Conservation (phyloP, 345 rosid species). For the Lumnitzera racemosa region DNA sequence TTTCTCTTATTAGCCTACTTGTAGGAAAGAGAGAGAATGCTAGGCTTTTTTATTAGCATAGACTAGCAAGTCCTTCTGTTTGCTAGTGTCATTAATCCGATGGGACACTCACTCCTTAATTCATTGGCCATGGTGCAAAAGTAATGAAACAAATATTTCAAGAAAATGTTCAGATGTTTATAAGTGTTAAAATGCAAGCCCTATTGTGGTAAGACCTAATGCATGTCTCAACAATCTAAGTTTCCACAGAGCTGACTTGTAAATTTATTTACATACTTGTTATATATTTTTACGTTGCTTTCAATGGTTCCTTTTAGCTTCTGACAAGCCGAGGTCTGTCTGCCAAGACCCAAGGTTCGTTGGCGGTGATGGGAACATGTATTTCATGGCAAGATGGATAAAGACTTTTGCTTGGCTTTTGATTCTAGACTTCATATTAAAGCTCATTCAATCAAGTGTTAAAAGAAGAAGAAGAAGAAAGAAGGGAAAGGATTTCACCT, state of each 20-base stretch:
- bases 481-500: not conserved
- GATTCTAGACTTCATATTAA: slow-evolving; percentile 23
- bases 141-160: too few species aligned
- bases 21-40: too few species aligned
- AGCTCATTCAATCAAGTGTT: slow-evolving; percentile 18
- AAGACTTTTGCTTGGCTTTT: slow-evolving; percentile 20
- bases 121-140: too few species aligned
- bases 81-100: too few species aligned
- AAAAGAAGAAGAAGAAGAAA: slow-evolving; percentile 15
- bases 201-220: not conserved
- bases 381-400: slow-evolving; percentile 24
- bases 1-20: too few species aligned
- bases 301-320: not conserved
- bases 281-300: not conserved
- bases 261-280: not conserved
- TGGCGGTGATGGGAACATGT: slow-evolving; percentile 22
- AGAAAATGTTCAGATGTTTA: too few species aligned
- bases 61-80: too few species aligned
- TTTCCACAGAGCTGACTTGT: not conserved
- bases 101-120: too few species aligned
- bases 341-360: slow-evolving; percentile 24
- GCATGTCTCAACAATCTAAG: not conserved
- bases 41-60: too few species aligned
- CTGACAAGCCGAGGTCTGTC: slow-evolving; percentile 14
- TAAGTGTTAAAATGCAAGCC: too few species aligned